phyloP scores from a whole-genome alignment of 1,284 basidiomycete species.

The Laetiporus sulphureus region DNA sequence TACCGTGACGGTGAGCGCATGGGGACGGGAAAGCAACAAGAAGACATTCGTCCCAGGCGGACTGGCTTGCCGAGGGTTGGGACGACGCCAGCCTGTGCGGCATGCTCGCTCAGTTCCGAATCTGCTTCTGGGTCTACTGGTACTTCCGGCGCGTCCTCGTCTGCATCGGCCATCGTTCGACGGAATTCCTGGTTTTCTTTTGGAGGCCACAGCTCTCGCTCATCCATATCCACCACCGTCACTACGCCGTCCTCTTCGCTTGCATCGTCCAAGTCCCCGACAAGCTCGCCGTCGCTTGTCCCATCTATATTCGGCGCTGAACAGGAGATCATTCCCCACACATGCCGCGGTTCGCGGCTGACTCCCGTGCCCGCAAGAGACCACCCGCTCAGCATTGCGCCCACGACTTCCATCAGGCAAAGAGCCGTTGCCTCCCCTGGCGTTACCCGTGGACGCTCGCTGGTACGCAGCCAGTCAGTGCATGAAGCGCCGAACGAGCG shows the following conservation, averaged over 20 bases:
- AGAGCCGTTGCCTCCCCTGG: background rate
- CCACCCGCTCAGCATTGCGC: conserved; percentile 9
- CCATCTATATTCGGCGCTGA: conserved; percentile 9
- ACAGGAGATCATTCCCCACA: conserved; percentile 3
- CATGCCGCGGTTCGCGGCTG: conserved; percentile 8
- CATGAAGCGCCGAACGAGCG: too few species aligned
- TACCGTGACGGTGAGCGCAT: conserved; percentile 30
- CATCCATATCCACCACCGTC: conserved; percentile 26
- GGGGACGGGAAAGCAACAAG: conserved; percentile 22
- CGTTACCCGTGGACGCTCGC: conserved; percentile 1
- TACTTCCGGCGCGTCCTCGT: conserved; percentile 26
- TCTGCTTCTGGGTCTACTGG: conserved; percentile 13
- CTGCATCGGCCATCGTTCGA: conserved; percentile 27
- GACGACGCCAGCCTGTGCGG: conserved; percentile 5
- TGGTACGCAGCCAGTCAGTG: too few species aligned
- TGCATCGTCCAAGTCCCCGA: conserved; percentile 22
- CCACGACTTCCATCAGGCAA: background rate
- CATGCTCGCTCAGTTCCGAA: conserved; percentile 12
- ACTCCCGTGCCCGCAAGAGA: conserved; percentile 9
- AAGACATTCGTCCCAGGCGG: conserved; percentile 7
- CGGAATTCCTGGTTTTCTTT: conserved; percentile 55
- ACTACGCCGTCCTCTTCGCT: conserved; percentile 31
- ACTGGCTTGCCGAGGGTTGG: conserved; percentile 13
- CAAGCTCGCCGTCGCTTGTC: conserved; percentile 17
- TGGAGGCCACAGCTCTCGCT: conserved; percentile 31